Evolutionary conservation across 2,329 filamentous ascomycete genomes (phyloP).

Genomic region (Aspergillus hortae): DNA sequence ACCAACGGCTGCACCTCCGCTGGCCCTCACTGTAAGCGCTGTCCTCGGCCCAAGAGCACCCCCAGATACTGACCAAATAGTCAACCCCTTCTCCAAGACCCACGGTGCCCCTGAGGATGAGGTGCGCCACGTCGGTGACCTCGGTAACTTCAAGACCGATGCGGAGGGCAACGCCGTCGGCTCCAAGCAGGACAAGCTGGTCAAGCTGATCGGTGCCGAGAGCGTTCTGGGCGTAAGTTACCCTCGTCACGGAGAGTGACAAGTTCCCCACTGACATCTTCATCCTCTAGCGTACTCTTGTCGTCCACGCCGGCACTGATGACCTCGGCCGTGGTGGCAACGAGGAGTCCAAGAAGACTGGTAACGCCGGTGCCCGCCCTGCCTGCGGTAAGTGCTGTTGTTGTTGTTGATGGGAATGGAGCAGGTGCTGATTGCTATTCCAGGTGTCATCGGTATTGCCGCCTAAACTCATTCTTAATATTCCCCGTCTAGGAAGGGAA

Average conservation of each 20-base stretch:
- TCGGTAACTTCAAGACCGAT: conserved; percentile 97
- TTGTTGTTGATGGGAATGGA: background rate
- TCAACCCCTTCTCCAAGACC: conserved; percentile 92
- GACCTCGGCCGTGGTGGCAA: conserved; percentile 89
- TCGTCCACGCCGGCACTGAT: conserved; percentile 92
- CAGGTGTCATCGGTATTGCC: conserved; percentile 86
- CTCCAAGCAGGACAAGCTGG: conserved; percentile 69
- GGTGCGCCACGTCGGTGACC: conserved; percentile 90
- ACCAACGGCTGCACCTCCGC: conserved; percentile 99
- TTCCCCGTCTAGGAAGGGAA: conserved; percentile 13
- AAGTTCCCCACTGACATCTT: conserved; percentile 14
- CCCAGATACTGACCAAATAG: conserved; percentile 44
- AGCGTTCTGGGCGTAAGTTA: conserved; percentile 81
- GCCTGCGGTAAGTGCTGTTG: conserved; percentile 71
- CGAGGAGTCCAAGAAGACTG: conserved; percentile 97
- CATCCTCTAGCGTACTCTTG: conserved; percentile 74
- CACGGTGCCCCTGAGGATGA: conserved; percentile 84
- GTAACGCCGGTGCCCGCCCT: conserved; percentile 88
- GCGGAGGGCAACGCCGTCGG: conserved; percentile 86
- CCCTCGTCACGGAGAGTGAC: background rate
- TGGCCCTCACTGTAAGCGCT: conserved; percentile 84
- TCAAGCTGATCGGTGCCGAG: conserved; percentile 96
- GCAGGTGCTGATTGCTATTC: conserved; percentile 3
- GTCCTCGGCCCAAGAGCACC: background rate
- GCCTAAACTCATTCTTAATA: conserved; percentile 49